These are phyloP conservation scores for Malbranchea cinnamomea DNA, from an alignment of 2,329 filamentous ascomycete species.

Conservation along the genomic window DNA sequence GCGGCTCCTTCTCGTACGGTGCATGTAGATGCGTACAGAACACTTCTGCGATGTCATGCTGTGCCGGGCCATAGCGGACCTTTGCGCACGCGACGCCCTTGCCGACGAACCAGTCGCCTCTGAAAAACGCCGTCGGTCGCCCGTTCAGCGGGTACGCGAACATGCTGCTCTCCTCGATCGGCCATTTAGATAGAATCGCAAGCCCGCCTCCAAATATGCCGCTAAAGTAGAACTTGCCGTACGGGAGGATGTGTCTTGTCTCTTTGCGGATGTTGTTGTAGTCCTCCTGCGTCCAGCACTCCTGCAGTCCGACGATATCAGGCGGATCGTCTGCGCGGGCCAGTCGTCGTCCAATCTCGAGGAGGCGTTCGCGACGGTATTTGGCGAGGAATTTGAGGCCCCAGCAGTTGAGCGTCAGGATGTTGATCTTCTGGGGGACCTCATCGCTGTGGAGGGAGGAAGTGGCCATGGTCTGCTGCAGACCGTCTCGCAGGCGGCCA, in stretches of 20 bases:
- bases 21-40: constrained; percentile 90
- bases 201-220: constrained; percentile 83
- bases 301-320: constrained; percentile 83
- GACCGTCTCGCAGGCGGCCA: too few species aligned
- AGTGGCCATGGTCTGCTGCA: too few species aligned
- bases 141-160: constrained; percentile 80
- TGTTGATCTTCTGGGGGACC: constrained; percentile 46
- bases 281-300: constrained; percentile 83
- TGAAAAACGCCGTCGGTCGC: constrained; percentile 79
- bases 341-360: constrained; percentile 71
- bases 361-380: constrained; percentile 60
- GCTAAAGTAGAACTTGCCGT: constrained; percentile 84
- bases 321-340: constrained; percentile 52
- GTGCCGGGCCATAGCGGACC: constrained; percentile 52
- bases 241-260: constrained; percentile 60
- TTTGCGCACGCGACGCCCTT: constrained; percentile 80
- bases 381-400: constrained; percentile 77
- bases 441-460: constrained; percentile 9
- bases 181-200: constrained; percentile 81
- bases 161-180: constrained; percentile 82
- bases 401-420: constrained; percentile 94
- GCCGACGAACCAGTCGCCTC: constrained; percentile 92
- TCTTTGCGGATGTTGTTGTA: constrained; percentile 62
- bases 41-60: constrained; percentile 61
- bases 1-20: constrained; percentile 63